Conservation (phyloP, 1,284 basidiomycete genomes). For the Pseudozyma hubeiensis region DNA sequence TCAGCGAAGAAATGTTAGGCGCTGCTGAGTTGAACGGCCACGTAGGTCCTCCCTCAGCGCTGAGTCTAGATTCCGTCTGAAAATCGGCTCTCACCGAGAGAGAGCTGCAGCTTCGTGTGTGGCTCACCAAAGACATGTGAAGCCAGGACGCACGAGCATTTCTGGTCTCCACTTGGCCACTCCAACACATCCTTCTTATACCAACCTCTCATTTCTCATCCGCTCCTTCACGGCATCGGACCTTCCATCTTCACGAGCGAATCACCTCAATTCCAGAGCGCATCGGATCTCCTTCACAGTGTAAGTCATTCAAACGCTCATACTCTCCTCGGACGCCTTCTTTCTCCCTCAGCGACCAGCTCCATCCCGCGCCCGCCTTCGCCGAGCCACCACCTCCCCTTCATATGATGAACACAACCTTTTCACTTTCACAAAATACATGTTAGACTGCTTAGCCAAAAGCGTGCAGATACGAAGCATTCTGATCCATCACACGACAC, state of each 20-base stretch:
- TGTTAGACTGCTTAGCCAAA: conserved; percentile 53
- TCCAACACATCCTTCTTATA: conserved; percentile 14
- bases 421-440: conserved; percentile 52
- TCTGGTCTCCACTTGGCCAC: background rate
- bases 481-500: conserved; percentile 15
- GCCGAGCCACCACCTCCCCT: background rate
- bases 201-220: background rate
- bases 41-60: background rate
- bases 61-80: conserved; percentile 7
- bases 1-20: conserved; percentile 22
- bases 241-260: too few species aligned
- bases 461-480: conserved; percentile 46
- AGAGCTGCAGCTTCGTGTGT: too few species aligned
- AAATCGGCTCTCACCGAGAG: background rate
- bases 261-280: background rate
- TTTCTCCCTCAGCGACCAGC: background rate
- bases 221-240: too few species aligned
- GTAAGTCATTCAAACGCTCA: too few species aligned
- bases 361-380: too few species aligned
- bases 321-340: background rate
- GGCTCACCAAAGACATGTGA: too few species aligned
- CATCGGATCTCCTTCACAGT: background rate
- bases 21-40: background rate
- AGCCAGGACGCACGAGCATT: background rate
- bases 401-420: conserved; percentile 51